These are phyloP conservation scores for Thalassiosira livingstoniorum DNA, from an alignment of 352 stramenopile genomes.

Conservation along the genomic window DNA sequence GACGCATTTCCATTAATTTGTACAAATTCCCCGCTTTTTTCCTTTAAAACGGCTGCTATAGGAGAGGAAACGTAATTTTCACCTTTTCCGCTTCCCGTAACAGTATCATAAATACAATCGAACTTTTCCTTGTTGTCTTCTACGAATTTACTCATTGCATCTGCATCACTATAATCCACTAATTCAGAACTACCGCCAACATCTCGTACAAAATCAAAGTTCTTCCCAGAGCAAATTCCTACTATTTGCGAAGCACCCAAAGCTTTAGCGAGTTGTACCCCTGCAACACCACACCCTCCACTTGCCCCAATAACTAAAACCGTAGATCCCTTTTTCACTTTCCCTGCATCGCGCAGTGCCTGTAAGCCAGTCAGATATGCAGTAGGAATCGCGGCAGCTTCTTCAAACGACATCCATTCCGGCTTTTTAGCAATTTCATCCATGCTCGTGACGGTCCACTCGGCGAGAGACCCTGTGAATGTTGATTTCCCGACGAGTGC, in stretches of 20 bases:
- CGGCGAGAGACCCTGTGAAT: slow-evolving; percentile 74
- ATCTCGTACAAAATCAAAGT: slow-evolving; percentile 87
- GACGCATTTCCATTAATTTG: slow-evolving; percentile 79
- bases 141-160: slow-evolving; percentile 46
- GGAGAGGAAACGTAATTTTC: slow-evolving; percentile 51
- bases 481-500: slow-evolving; percentile 21
- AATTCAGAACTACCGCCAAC: slow-evolving; percentile 73
- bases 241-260: slow-evolving; percentile 88
- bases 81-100: slow-evolving; percentile 60
- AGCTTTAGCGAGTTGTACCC: slow-evolving; percentile 89
- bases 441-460: slow-evolving; percentile 73
- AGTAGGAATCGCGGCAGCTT: slow-evolving; percentile 80
- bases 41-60: slow-evolving; percentile 79
- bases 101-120: slow-evolving; percentile 70
- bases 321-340: slow-evolving; percentile 49
- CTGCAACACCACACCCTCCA: slow-evolving; percentile 89
- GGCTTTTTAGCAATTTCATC: slow-evolving; percentile 79
- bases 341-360: slow-evolving; percentile 53
- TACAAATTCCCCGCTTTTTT: slow-evolving; percentile 78
- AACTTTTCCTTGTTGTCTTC: slow-evolving; percentile 61
- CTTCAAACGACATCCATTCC: slow-evolving; percentile 72
- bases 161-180: slow-evolving; percentile 90
- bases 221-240: slow-evolving; percentile 88
- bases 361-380: slow-evolving; percentile 84
- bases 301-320: slow-evolving; percentile 85